Evolutionary conservation across 768 basidiomycete species (phyloP).

Genomic region (Neoboletus magnificus): DNA sequence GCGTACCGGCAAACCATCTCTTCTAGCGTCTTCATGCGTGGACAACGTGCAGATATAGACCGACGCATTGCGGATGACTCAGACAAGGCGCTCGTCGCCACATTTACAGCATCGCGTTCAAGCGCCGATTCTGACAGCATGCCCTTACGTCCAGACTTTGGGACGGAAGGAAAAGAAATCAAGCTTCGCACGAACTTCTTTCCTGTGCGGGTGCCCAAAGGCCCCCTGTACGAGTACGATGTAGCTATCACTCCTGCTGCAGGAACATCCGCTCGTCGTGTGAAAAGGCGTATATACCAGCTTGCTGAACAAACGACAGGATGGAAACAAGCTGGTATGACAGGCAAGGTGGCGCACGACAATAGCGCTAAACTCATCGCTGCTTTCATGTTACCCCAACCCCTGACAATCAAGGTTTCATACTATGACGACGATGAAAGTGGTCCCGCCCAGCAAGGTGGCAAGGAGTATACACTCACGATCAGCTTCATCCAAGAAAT

Average conservation of each 20-base stretch:
- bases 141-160: conserved; percentile 49
- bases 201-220: conserved; percentile 44
- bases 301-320: conserved; percentile 43
- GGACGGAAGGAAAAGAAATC: conserved; percentile 40
- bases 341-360: conserved; percentile 46
- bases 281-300: conserved; percentile 46
- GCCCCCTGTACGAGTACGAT: conserved; percentile 48
- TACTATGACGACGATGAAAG: conserved; percentile 48
- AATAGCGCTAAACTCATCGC: conserved; percentile 45
- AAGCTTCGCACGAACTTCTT: conserved; percentile 55
- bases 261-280: conserved; percentile 34
- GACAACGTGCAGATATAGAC: conserved; percentile 46
- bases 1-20: not conserved
- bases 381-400: conserved; percentile 38
- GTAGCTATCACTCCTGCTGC: conserved; percentile 38
- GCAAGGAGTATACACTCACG: conserved; percentile 42
- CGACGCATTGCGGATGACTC: conserved; percentile 46
- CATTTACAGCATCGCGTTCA: conserved; percentile 26
- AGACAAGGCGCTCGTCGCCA: conserved; percentile 42
- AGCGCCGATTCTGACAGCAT: conserved; percentile 28
- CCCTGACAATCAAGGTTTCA: conserved; percentile 37
- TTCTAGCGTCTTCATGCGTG: conserved; percentile 40
- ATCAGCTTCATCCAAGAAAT: conserved; percentile 43
- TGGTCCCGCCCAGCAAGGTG: conserved; percentile 28
- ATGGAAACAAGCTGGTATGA: conserved; percentile 41